Base-by-base conservation (phyloP, 225 moss, liverwort and hornwort genomes). In the Pseudisothecium myosuroides region DNA sequence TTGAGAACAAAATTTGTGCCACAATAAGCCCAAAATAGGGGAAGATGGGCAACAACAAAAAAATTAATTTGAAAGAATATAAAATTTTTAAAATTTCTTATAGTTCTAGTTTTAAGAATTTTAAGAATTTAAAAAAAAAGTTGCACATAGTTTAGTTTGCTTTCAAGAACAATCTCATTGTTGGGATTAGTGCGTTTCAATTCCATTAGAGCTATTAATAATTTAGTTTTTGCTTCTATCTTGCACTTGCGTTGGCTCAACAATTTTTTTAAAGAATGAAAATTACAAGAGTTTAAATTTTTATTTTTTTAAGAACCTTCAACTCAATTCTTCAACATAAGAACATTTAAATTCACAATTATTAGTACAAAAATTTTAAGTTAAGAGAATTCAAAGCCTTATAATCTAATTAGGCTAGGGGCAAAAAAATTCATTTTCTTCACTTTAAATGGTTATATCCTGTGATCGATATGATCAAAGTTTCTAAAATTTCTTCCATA, bases 111-210 rank as follows among this genome's bases (percentile, higher is more conserved):
- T 69, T 69, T 11, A 37, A 37, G 3, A 66, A 50, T 50, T 13
- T 50, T 13, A 49, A 65, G 17, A 52, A 52, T 9, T 66, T 36
- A 34, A 39, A 12, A n/a, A 32, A 8, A 31, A 68, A 7, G 7
- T 23, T n/a, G 12, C 3, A 14, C 3, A 39, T 4, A 0, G 4
- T 24, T n/a, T 24, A 7, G 7, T 37, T 22, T 68, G 0, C 2
- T 68, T 68, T n/a, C 4, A 11, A 22, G 2, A 68, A n/a, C 4
- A 39, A 39, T 69, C 5, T 69, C 10, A 22, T 0, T 7, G 1
- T 69, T 39, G 4, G 4, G 0, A 24, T 4, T n/a, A 39, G 13
- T n/a, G 12, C 6, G 2, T 67, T 67, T 37, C 11, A 37, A 37
- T n/a, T n/a, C 65, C 34, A n/a, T 68, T 7, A 39, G 4, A 69